Evolutionary conservation across 129 eudicot species (phyloP), one percentile per base, ranked within the genome.

Genomic region (Flaveria linearis): DNA sequence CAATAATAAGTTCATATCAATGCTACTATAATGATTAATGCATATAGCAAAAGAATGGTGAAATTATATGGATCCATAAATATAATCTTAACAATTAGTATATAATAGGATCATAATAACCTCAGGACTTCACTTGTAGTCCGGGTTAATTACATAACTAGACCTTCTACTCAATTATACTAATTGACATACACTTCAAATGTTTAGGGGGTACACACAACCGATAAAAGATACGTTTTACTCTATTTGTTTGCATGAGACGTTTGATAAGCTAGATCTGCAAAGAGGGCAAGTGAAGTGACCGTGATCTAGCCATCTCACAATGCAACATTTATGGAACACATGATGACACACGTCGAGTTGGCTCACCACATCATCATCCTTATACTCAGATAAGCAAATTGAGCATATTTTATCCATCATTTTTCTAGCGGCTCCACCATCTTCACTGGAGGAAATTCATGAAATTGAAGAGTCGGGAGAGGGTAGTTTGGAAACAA

Each of bases 221-320:
- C 20, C 12, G 18, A 62, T 62, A 42, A 12, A 28, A 12, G 41
- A 26, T 33, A 41, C 46, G 25, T 9, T 57, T 51, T 71, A 78
- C 65, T 4, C 10, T 4, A 36, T 15, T 8, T 36, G 51, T 73
- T 69, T 70, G 78, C 80, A 76, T n/a, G 76, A 60, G 17, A 26
- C 61, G 23, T 75, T 65, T 70, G 73, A 62, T 61, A 89, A 60
- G 7, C 56, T 83, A 26, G 88, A 80, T 73, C 96, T 71, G 22
- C 96, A 89, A 57, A 89, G 83, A 4, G 96, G 96, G 70, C 96
- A 89, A 3, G 91, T 89, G 84, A 89, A 87, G 39, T 83, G 89
- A 45, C 79, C 78, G 30, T 79, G 82, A 23, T 56, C 80, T 28
- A 87, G 36, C 91, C 96, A 89, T 60, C 68, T 65, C 66, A 83